Percentiles rank a stretch among this genome's conserved stretches.
phyloP scores from a whole-genome alignment of 257 asterid genomes.

The Penstemon newberryi region DNA sequence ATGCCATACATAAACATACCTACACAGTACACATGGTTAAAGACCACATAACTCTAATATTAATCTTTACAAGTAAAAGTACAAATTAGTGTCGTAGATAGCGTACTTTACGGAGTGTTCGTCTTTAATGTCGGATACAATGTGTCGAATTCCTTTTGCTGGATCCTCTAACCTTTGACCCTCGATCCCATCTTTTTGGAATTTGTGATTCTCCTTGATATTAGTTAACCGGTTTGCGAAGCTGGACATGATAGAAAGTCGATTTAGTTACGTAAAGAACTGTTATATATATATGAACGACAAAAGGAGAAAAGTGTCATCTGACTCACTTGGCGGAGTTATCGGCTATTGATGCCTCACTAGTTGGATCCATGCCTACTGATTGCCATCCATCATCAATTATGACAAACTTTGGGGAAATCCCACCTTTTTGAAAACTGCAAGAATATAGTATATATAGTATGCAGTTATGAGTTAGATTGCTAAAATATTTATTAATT shows the following conservation, averaged over 20 bases:
- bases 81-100: too few relatives aligned
- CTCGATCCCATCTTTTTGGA: slow-evolving; percentile 45
- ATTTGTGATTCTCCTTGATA: slow-evolving; percentile 69
- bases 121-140: slow-evolving; percentile 61
- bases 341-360: slow-evolving; percentile 45
- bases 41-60: neutral
- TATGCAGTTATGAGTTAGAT: too few relatives aligned
- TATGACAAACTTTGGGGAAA: slow-evolving; percentile 65
- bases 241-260: slow-evolving; percentile 36
- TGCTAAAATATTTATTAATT: too few relatives aligned
- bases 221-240: slow-evolving; percentile 63
- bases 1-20: slow-evolving; percentile 80
- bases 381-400: slow-evolving; percentile 91
- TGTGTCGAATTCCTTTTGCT: slow-evolving; percentile 54
- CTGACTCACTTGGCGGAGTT: slow-evolving; percentile 64
- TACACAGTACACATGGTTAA: slow-evolving; percentile 23
- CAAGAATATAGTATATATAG: neutral
- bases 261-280: neutral
- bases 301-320: neutral
- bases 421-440: slow-evolving; percentile 65
- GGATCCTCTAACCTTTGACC: slow-evolving; percentile 40
- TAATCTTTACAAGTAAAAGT: neutral
- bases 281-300: neutral
- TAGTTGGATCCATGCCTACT: slow-evolving; percentile 63
- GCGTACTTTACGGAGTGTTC: slow-evolving; percentile 59